These are phyloP conservation scores for Hylodesmum podocarpum DNA, from an alignment of 306 rosid genomes.

Conservation along the genomic window DNA sequence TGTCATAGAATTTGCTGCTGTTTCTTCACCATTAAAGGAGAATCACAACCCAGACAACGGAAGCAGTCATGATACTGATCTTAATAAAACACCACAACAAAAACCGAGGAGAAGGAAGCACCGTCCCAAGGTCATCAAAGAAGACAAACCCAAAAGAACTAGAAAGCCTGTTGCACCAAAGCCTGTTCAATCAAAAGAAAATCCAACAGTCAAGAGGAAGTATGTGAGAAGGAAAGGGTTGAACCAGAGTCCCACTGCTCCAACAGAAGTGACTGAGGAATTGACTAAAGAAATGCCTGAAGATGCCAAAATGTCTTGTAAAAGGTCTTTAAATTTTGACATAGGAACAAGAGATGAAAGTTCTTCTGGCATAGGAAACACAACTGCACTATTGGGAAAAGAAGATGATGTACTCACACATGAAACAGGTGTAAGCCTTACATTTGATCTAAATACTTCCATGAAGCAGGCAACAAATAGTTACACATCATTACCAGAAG, in stretches of 20 bases:
- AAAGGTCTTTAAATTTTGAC: slow-evolving; percentile 50
- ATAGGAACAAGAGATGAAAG: slow-evolving; percentile 25
- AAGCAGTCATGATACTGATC: slow-evolving; percentile 29
- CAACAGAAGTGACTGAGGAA: slow-evolving; percentile 35
- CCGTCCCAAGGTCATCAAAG: slow-evolving; percentile 82
- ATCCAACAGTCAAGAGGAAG: slow-evolving; percentile 51
- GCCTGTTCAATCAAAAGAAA: slow-evolving; percentile 45
- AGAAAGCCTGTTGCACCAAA: slow-evolving; percentile 47
- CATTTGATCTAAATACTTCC: slow-evolving; percentile 16
- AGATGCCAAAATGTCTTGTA: slow-evolving; percentile 49
- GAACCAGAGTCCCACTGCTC: slow-evolving; percentile 33
- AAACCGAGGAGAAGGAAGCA: slow-evolving; percentile 68
- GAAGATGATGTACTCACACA: slow-evolving; percentile 26
- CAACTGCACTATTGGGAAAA: slow-evolving; percentile 23
- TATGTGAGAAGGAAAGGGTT: slow-evolving; percentile 57
- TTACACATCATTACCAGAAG: slow-evolving; percentile 30
- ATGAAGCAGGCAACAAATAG: slow-evolving; percentile 27
- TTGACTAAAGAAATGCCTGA: slow-evolving; percentile 20
- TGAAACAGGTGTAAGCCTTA: slow-evolving; percentile 22
- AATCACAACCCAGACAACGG: slow-evolving; percentile 39
- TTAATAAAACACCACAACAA: slow-evolving; percentile 47
- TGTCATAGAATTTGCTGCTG: slow-evolving; percentile 33
- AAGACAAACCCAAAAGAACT: slow-evolving; percentile 61
- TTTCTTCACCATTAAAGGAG: slow-evolving; percentile 41
- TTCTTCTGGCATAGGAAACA: slow-evolving; percentile 28